Base-by-base conservation (phyloP, 768 basidiomycete species). In the Coprinellus micaceus region DNA sequence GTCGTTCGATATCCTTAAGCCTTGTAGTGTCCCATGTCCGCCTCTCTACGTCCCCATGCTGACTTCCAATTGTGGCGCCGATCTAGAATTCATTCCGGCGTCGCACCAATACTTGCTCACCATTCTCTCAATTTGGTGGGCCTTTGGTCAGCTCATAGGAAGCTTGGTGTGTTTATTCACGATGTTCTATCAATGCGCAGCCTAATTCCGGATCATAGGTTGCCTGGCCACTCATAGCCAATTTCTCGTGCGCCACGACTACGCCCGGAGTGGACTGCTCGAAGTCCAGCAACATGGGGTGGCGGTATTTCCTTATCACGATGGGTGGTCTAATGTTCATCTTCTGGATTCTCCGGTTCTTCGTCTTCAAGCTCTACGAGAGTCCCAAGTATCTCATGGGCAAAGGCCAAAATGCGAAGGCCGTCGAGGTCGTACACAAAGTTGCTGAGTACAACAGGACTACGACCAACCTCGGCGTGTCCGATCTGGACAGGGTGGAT, bases 51-150 rank as follows among this genome's bases (percentile, higher is more conserved):
- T 11, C 3, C 28, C 4, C 17, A 25, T 36, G 13, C 12, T 15
- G 44, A 11, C 50, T 15, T n/a, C 22, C 52, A 19, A 40, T 5
- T 39, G 22, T 40, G n/a, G 40, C 39, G 7, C 33, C 21, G 1
- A 21, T 46, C 12, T 25, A 85, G 86, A 91, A 62, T 88, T 88
- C 63, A 65, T 88, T 0, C 89, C 89, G 0, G 79, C 80, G 2
- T 81, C 82, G 1, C 86, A 90, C 58, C 89, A 91, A 63, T 90
- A 88, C 63, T 74, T 91, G 3, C 73, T 91, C 30, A 89, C 88
- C 0, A 71, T 90, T 13, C 75, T 91, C 17, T 88, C 88, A 0
- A 80, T 89, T 36, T 91, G 86, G 85, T 91, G 89, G 89, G 84
- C 86, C 4, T 75, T 90, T 30, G 88, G 88, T 2, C 89, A 89